Percentiles rank a stretch among this genome's conserved stretches.
These are phyloP conservation scores for Angomonas desouzai DNA, from an alignment of 208 protist species.

Conservation along the genomic window DNA sequence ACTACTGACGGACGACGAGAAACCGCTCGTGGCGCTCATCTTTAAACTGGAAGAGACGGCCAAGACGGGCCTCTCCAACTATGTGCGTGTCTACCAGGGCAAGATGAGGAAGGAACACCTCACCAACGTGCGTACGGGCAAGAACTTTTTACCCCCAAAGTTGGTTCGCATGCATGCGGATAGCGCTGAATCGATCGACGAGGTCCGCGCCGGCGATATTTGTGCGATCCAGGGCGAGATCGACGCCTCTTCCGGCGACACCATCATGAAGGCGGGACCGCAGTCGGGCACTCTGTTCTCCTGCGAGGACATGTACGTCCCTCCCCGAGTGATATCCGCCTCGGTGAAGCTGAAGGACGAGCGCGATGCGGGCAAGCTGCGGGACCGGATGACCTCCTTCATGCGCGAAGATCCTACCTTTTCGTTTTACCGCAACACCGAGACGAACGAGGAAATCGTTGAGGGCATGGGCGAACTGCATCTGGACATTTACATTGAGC, in stretches of 20 bases:
- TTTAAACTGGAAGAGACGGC: constrained; percentile 98
- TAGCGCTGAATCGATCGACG: constrained; percentile 93
- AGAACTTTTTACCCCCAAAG: constrained; percentile 92
- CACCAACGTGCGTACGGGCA: constrained; percentile 82
- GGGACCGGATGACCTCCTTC: constrained; percentile 88
- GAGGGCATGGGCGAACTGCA: constrained; percentile 97
- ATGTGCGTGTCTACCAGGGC: constrained; percentile 98
- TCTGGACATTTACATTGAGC: constrained; percentile 96
- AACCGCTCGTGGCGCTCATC: constrained; percentile 94
- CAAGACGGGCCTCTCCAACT: constrained; percentile 97
- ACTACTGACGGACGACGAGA: constrained; percentile 84
- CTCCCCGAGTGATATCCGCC: constrained; percentile 97
- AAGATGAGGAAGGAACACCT: constrained; percentile 91
- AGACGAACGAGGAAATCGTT: constrained; percentile 94
- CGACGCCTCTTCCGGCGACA: constrained; percentile 97
- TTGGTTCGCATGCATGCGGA: constrained; percentile 98
- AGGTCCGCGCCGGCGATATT: constrained; percentile 96
- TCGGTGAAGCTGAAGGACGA: constrained; percentile 90
- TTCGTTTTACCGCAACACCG: constrained; percentile 88
- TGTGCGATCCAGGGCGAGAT: constrained; percentile 98
- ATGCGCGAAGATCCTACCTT: constrained; percentile 97
- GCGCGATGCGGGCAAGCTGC: constrained; percentile 64
- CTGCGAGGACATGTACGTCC: constrained; percentile 97
- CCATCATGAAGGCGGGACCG: constrained; percentile 86
- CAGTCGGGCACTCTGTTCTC: constrained; percentile 66